phyloP scores from a whole-genome alignment of 768 basidiomycete species.

The Pleurotus ostreatus region DNA sequence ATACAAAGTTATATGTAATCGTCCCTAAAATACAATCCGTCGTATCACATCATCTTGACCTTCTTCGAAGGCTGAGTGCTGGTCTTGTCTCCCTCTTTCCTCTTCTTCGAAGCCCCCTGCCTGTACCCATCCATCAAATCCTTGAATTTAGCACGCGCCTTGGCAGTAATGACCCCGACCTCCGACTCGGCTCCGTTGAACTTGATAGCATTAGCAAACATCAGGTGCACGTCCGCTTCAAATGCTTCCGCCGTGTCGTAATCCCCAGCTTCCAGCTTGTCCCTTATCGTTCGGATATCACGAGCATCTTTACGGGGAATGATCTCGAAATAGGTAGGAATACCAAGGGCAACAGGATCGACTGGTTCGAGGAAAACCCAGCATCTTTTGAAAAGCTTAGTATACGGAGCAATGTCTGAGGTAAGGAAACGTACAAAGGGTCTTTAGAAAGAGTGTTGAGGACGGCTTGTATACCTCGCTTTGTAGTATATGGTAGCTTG shows the following conservation, averaged over 20 bases:
- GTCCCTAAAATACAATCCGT: conserved; percentile 19
- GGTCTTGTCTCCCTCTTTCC: conserved; percentile 68
- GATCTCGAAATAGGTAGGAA: conserved; percentile 86
- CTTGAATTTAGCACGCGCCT: conserved; percentile 46
- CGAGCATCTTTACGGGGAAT: conserved; percentile 84
- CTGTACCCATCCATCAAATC: conserved; percentile 49
- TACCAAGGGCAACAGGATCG: conserved; percentile 78
- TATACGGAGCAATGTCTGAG: background rate
- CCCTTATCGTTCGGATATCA: conserved; percentile 78
- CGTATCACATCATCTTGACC: conserved; percentile 55
- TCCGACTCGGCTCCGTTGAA: conserved; percentile 86
- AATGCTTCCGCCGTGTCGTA: conserved; percentile 77
- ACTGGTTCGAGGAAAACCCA: conserved; percentile 83
- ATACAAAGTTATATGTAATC: conserved; percentile 12
- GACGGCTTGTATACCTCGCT: conserved; percentile 68
- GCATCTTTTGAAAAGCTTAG: conserved; percentile 38
- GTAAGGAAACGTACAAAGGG: conserved; percentile 43
- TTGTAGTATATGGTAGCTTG: conserved; percentile 76
- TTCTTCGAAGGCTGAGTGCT: conserved; percentile 68
- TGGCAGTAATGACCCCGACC: conserved; percentile 61
- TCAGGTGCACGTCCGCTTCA: conserved; percentile 81
- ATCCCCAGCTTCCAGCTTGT: conserved; percentile 77
- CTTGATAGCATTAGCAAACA: conserved; percentile 82
- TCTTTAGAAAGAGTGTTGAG: conserved; percentile 70
- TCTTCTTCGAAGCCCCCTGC: conserved; percentile 56